phyloP scores from a whole-genome alignment of 345 rosid species.

The Sonneratia caseolaris region DNA sequence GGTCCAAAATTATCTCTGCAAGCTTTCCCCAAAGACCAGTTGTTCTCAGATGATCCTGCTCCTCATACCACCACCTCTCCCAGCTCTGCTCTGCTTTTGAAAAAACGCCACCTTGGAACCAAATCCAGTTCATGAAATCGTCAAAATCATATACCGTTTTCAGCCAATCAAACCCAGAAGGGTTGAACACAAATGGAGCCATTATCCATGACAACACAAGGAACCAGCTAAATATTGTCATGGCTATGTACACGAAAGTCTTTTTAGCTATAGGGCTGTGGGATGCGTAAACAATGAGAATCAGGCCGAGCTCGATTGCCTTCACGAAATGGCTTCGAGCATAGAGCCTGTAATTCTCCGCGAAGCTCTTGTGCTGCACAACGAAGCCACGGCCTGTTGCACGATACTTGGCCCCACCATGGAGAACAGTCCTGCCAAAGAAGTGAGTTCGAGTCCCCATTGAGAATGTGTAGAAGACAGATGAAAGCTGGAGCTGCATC shows the following conservation, averaged over 20 bases:
- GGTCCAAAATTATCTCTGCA: conserved; percentile 67
- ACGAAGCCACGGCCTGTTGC: conserved; percentile 98
- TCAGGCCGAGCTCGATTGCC: conserved; percentile 79
- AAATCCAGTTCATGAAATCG: conserved; percentile 86
- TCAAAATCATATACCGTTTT: conserved; percentile 85
- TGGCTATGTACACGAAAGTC: conserved; percentile 65
- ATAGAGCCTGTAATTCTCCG: conserved; percentile 77
- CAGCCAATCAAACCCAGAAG: conserved; percentile 95
- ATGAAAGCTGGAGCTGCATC: conserved; percentile 93
- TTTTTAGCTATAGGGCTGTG: conserved; percentile 66
- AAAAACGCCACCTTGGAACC: conserved; percentile 74
- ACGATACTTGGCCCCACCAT: conserved; percentile 95
- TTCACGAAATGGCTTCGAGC: conserved; percentile 83
- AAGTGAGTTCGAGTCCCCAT: conserved; percentile 96
- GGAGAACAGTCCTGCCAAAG: conserved; percentile 92
- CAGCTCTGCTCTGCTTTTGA: conserved; percentile 88
- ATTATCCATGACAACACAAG: conserved; percentile 69
- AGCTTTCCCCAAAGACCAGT: conserved; percentile 80
- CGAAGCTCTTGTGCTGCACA: conserved; percentile 88
- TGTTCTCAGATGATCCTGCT: conserved; percentile 78
- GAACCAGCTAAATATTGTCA: conserved; percentile 90
- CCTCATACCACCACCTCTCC: conserved; percentile 94
- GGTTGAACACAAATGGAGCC: conserved; percentile 83
- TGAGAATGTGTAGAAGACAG: conserved; percentile 89
- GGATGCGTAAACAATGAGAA: conserved; percentile 69